A percentile compares a stretch with the other conserved stretches of the same genome.
Conservation (phyloP, 805 yeast genomes). For the Soucietia sequanensis region DNA sequence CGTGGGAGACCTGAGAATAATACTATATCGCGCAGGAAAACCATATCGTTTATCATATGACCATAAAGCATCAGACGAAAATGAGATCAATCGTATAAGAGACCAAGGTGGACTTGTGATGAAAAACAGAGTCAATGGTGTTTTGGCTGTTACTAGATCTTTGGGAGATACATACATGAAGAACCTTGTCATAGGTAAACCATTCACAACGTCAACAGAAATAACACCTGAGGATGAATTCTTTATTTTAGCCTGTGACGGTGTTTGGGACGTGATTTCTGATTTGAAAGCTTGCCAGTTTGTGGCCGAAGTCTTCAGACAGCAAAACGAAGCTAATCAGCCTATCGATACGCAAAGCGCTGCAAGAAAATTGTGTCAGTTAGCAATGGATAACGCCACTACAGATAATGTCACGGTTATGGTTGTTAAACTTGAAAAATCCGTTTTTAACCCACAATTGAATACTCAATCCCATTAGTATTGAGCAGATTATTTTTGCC, state of each 20-base stretch:
- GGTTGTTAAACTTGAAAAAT: slow-evolving; percentile 64
- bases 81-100: slow-evolving; percentile 74
- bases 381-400: slow-evolving; percentile 75
- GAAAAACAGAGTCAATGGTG: slow-evolving; percentile 92
- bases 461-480: too few relatives aligned
- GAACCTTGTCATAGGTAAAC: slow-evolving; percentile 82
- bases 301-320: slow-evolving; percentile 46
- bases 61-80: slow-evolving; percentile 83
- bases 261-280: slow-evolving; percentile 90
- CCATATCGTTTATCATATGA: slow-evolving; percentile 86
- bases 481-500: too few relatives aligned
- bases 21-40: slow-evolving; percentile 69
- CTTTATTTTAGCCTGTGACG: slow-evolving; percentile 91
- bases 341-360: slow-evolving; percentile 57
- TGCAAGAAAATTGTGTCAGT: slow-evolving; percentile 61
- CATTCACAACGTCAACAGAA: slow-evolving; percentile 88
- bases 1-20: slow-evolving; percentile 90
- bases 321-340: slow-evolving; percentile 21
- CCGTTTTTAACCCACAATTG: slow-evolving; percentile 34
- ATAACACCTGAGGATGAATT: slow-evolving; percentile 67
- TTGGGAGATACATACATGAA: slow-evolving; percentile 94
- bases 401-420: slow-evolving; percentile 92
- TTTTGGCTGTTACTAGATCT: slow-evolving; percentile 90
- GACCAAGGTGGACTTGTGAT: slow-evolving; percentile 83
- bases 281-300: slow-evolving; percentile 82